These are phyloP conservation scores for Phytophthora fragariaefolia DNA, from an alignment of 352 stramenopile genomes.

Conservation along the genomic window DNA sequence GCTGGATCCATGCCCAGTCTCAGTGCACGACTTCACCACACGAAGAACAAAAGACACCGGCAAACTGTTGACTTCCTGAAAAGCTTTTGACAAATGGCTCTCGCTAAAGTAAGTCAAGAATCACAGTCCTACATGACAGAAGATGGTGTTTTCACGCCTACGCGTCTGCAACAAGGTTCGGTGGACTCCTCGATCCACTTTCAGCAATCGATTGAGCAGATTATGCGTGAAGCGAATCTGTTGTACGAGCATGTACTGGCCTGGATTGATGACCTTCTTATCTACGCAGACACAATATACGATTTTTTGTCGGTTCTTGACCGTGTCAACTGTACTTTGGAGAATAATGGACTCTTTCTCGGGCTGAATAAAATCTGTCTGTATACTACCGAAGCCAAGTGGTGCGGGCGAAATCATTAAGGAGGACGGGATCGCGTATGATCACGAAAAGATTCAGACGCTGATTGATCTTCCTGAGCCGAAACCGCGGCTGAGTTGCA, in stretches of 20 bases:
- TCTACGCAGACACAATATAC: conserved; percentile 7
- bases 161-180: conserved; percentile 7
- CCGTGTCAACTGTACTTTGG: conserved; percentile 3
- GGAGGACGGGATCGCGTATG: conserved; percentile 2
- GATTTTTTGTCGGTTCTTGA: conserved; percentile 14
- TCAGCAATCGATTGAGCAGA: conserved; percentile 14
- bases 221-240: conserved; percentile 6
- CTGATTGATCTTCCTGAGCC: conserved; percentile 8
- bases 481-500: background rate
- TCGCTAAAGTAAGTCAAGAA: conserved; percentile 7
- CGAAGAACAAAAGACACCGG: conserved; percentile 7
- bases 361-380: conserved; percentile 9
- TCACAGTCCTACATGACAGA: conserved; percentile 12
- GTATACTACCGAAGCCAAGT: conserved; percentile 7
- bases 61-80: conserved; percentile 17
- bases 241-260: conserved; percentile 10
- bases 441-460: conserved; percentile 3
- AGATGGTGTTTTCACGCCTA: conserved; percentile 11
- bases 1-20: conserved; percentile 10
- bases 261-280: conserved; percentile 7
- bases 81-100: conserved; percentile 8
- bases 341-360: conserved; percentile 2
- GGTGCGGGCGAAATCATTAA: conserved; percentile 10
- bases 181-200: conserved; percentile 14
- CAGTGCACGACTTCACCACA: conserved; percentile 6